Base-by-base conservation (phyloP, 2,329 filamentous ascomycete species). In the Ceratocystiopsis minuta region DNA sequence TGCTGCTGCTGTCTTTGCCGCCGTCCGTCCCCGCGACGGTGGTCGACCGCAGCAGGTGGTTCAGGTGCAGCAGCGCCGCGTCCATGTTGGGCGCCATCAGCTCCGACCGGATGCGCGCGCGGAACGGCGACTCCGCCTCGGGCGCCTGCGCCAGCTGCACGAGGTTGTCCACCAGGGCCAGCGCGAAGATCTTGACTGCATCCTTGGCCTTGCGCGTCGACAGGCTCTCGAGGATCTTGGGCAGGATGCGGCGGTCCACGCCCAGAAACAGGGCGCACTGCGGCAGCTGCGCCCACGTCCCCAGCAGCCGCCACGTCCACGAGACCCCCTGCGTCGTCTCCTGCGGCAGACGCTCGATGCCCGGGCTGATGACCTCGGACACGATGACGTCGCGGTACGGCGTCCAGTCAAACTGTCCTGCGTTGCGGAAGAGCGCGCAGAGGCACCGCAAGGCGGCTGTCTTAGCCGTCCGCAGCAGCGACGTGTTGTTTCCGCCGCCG, bases 251-350 rank as follows among this genome's bases (percentile, higher is more conserved):
- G 9, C 70, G 58, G 13, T 79, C 72, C 34, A 66, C 56, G 4
- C 57, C 57, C 9, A 98, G 66, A 51, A 90, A 83, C 7, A 77
- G 54, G 1, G 78, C 76, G 1, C 76, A 78, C 46, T 67, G 69
- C 0, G 74, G 66, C 17, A 79, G 68, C 44, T 71, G 70, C 4
- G 84, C 78, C 82, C 88, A 94, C 2, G 80, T 81, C 4, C 75
- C 76, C 48, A 98, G 75, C 6, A 98, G 65, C 47, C 79, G 78
- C 46, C 95, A 69, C 35, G 86, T 71, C 15, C 79, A 82, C 3
- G 90, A 96, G 9, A 95, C 67, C 14, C 85, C 84, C 55, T 98
- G 87, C 0, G 85, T 81, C 36, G 84, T 94, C 61, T 98, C 90
- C 6, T 72, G 66, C 0, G 86, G 75, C 42, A 98, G 72, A 44